A percentile compares a stretch with the other conserved stretches of the same genome.
Conservation (phyloP, 805 yeast genomes). For the Barnettozyma botsteinii region DNA sequence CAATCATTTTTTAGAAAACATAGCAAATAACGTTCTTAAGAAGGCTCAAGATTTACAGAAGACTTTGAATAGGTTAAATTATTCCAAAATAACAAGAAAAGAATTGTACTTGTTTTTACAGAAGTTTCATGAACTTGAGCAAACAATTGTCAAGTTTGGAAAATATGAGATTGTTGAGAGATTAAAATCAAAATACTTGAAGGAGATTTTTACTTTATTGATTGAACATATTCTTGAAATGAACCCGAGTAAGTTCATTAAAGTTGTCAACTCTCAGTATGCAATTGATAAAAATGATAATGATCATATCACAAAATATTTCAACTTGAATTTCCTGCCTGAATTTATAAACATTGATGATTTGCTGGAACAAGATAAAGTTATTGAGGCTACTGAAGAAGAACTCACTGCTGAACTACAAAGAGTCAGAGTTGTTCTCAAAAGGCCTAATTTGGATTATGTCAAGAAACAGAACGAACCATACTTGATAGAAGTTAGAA, state of each 20-base stretch:
- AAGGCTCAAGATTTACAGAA: slow-evolving; percentile 53
- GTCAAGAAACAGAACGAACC: slow-evolving; percentile 58
- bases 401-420: slow-evolving; percentile 50
- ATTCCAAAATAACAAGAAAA: slow-evolving; percentile 50
- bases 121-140: slow-evolving; percentile 31
- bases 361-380: slow-evolving; percentile 30
- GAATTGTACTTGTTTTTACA: slow-evolving; percentile 53
- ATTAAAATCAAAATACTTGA: slow-evolving; percentile 31
- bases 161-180: slow-evolving; percentile 21
- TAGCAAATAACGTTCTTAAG: slow-evolving; percentile 28
- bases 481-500: slow-evolving; percentile 70
- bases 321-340: slow-evolving; percentile 30
- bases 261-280: slow-evolving; percentile 42
- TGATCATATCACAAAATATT: slow-evolving; percentile 40
- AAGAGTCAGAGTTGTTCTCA: slow-evolving; percentile 38
- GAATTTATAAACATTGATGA: slow-evolving; percentile 21
- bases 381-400: slow-evolving; percentile 38
- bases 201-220: slow-evolving; percentile 33
- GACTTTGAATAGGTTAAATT: slow-evolving; percentile 52
- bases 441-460: slow-evolving; percentile 52
- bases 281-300: slow-evolving; percentile 49
- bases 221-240: slow-evolving; percentile 28
- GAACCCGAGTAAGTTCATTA: slow-evolving; percentile 32
- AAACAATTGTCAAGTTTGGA: slow-evolving; percentile 26
- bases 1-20: slow-evolving; percentile 33